Conservation (phyloP, 495 filamentous ascomycete species). For the Xylaria curta region DNA sequence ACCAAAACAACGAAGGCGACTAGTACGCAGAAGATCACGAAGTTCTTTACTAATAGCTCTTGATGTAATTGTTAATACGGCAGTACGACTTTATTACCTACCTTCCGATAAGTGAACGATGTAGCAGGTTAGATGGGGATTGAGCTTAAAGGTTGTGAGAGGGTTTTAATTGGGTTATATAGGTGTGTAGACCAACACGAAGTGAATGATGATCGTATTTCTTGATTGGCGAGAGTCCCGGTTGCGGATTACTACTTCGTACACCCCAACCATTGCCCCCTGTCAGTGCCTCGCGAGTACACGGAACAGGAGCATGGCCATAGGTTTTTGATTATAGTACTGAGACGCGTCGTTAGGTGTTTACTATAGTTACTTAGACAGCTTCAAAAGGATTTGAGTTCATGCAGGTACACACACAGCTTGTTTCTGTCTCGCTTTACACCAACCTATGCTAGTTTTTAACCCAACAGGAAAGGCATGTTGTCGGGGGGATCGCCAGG, state of each 20-base stretch:
- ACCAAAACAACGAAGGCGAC: conserved; percentile 52
- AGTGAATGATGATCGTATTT: background rate
- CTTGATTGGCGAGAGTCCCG: background rate
- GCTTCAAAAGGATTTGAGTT: background rate
- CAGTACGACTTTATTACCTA: background rate
- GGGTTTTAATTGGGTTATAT: background rate
- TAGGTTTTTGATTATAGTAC: background rate
- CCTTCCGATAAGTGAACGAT: background rate
- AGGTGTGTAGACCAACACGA: background rate
- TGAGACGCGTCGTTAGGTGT: background rate
- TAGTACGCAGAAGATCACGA: conserved; percentile 82
- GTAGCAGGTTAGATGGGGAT: background rate
- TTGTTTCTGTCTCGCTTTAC: background rate
- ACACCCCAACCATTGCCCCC: background rate
- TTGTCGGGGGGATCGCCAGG: background rate
- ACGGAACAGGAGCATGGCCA: background rate
- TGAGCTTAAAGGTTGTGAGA: background rate
- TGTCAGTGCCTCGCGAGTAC: background rate
- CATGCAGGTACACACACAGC: too few species aligned
- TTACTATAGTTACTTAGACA: background rate
- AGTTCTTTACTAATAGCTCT: conserved; percentile 73
- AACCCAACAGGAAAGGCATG: background rate
- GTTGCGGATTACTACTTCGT: background rate
- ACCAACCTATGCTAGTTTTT: background rate
- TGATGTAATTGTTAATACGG: conserved; percentile 32